These are phyloP conservation scores for Aureobasidium vineae DNA, from an alignment of 2,329 filamentous ascomycete genomes.

Conservation along the genomic window DNA sequence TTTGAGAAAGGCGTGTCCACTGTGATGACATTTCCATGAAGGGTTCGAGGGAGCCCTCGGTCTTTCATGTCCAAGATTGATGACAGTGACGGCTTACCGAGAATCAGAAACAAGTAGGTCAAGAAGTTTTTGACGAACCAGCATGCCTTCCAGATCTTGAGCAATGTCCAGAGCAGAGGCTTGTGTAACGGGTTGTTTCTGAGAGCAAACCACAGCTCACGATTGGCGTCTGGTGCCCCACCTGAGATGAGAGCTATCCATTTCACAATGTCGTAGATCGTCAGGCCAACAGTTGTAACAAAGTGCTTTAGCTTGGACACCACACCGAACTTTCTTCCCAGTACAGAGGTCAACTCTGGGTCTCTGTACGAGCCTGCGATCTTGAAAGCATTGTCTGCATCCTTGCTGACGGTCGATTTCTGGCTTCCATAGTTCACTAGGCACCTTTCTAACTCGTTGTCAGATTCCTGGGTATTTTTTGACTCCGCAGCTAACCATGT, in stretches of 20 bases:
- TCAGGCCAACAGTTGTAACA: background rate
- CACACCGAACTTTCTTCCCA: background rate
- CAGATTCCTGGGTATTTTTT: constrained; percentile 7
- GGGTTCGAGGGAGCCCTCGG: constrained; percentile 25
- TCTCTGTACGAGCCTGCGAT: constrained; percentile 1
- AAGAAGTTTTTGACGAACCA: constrained; percentile 28
- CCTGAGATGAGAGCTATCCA: constrained; percentile 29
- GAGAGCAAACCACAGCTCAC: constrained; percentile 28
- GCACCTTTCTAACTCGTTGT: constrained; percentile 10
- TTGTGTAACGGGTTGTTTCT: constrained; percentile 14
- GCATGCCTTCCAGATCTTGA: constrained; percentile 29
- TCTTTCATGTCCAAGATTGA: constrained; percentile 18
- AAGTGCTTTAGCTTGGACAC: background rate
- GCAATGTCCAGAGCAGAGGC: constrained; percentile 25
- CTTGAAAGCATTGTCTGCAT: constrained; percentile 7
- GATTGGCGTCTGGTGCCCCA: constrained; percentile 26
- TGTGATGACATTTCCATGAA: constrained; percentile 24
- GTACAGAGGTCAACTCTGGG: constrained; percentile 16
- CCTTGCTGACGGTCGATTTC: background rate
- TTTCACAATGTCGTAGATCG: constrained; percentile 22
- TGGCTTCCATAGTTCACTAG: background rate
- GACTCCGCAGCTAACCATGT: constrained; percentile 25
- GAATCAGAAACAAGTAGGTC: constrained; percentile 25
- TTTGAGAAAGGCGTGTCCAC: constrained; percentile 28
- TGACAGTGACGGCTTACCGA: background rate